Percentiles rank a stretch among this genome's conserved stretches.
Conservation (phyloP, 2,329 filamentous ascomycete species). For the Aspergillus costaricaensis region DNA sequence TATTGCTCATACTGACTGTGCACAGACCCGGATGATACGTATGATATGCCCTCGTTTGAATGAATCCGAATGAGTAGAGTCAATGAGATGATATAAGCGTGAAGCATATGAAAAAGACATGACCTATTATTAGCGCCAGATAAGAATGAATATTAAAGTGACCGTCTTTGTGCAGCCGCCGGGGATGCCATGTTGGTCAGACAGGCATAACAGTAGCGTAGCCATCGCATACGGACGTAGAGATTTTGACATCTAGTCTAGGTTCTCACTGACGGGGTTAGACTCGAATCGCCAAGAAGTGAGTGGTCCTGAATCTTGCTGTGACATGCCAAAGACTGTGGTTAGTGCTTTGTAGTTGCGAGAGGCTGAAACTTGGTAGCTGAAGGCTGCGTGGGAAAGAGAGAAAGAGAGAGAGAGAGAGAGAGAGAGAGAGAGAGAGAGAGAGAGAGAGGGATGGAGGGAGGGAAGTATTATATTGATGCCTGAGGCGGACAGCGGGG, state of each 20-base stretch:
- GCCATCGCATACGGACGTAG: neutral
- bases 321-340: neutral
- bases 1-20: neutral
- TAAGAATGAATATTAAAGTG: neutral
- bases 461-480: neutral
- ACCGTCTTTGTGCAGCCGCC: neutral
- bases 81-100: neutral
- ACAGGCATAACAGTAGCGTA: neutral
- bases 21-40: constrained; percentile 55
- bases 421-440: too few species aligned
- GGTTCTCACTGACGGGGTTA: neutral
- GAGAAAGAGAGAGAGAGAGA: too few species aligned
- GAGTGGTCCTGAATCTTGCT: neutral
- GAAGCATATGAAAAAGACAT: neutral
- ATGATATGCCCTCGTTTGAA: constrained; percentile 40
- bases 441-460: too few species aligned
- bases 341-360: neutral
- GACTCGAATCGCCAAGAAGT: neutral
- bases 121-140: neutral
- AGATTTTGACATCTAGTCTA: neutral
- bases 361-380: neutral
- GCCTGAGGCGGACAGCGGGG: neutral
- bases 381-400: too few species aligned
- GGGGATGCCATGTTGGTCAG: neutral
- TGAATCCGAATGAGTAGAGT: neutral